Evolutionary conservation across 2,329 filamentous ascomycete genomes (phyloP).

Genomic region (Trichoderma pleuroti): DNA sequence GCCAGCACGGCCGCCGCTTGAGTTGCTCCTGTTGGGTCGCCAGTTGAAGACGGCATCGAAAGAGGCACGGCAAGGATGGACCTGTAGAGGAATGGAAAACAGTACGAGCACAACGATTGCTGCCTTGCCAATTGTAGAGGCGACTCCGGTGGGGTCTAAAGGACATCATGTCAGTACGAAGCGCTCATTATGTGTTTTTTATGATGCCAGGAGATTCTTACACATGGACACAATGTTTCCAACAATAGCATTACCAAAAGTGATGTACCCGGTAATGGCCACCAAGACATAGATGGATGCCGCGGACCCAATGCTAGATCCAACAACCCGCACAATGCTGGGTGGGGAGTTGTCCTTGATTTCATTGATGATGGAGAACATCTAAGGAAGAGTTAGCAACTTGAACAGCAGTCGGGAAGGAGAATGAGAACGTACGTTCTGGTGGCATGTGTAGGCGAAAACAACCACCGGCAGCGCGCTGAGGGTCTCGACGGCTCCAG

Average conservation of each 20-base stretch:
- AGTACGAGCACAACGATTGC: conserved; percentile 95
- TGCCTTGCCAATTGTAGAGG: conserved; percentile 87
- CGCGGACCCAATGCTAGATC: conserved; percentile 82
- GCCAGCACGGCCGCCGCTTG: conserved; percentile 36
- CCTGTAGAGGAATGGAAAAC: conserved; percentile 92
- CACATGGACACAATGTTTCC: conserved; percentile 95
- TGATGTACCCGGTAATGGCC: conserved; percentile 91
- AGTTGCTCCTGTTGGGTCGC: conserved; percentile 59
- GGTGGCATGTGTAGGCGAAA: conserved; percentile 99
- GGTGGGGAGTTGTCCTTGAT: conserved; percentile 77
- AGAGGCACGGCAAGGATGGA: conserved; percentile 94
- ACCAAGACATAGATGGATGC: conserved; percentile 84
- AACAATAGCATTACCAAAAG: conserved; percentile 83
- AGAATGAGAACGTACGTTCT: conserved; percentile 64
- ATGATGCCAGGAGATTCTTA: conserved; percentile 40
- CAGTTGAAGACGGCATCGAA: conserved; percentile 92
- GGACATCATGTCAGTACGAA: conserved; percentile 23
- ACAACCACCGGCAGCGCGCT: conserved; percentile 92
- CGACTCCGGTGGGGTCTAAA: conserved; percentile 48
- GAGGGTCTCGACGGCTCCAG: conserved; percentile 71
- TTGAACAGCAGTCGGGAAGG: conserved; percentile 19
- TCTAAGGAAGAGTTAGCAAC: conserved; percentile 49
- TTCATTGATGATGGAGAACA: conserved; percentile 98
- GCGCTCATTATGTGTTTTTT: neutral
- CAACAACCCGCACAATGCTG: conserved; percentile 73